Percentiles rank a stretch among this genome's conserved stretches.
Conservation (phyloP, 2,329 filamentous ascomycete species). For the Fusarium irregulare region DNA sequence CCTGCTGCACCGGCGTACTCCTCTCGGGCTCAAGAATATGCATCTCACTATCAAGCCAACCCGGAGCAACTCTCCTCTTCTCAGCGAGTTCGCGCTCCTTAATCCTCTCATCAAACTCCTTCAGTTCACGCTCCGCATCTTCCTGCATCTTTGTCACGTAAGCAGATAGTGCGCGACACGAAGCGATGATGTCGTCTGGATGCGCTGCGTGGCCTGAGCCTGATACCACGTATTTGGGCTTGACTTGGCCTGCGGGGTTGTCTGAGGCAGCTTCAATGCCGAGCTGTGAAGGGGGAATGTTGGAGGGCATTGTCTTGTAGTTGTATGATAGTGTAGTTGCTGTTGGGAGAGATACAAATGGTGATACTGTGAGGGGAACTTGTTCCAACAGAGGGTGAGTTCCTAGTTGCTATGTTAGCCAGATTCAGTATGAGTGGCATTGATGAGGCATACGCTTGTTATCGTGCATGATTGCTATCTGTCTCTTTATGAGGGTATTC, state of each 20-base stretch:
- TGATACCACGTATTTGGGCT: constrained; percentile 80
- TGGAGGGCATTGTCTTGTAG: constrained; percentile 89
- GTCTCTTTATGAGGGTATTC: background rate
- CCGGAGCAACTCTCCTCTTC: constrained; percentile 82
- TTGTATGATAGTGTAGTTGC: constrained; percentile 94
- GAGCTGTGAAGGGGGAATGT: constrained; percentile 69
- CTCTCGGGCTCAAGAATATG: constrained; percentile 76
- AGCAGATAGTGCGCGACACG: constrained; percentile 80
- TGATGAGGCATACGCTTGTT: constrained; percentile 50
- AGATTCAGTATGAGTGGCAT: background rate
- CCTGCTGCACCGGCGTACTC: constrained; percentile 47
- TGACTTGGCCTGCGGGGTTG: constrained; percentile 54
- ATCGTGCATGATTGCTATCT: constrained; percentile 47
- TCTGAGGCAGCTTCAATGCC: constrained; percentile 53
- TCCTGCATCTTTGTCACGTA: constrained; percentile 77
- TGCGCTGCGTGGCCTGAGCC: constrained; percentile 84
- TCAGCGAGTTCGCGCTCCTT: constrained; percentile 76
- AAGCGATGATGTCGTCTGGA: constrained; percentile 84
- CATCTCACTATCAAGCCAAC: constrained; percentile 82
- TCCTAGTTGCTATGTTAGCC: constrained; percentile 58
- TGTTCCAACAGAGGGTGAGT: constrained; percentile 91
- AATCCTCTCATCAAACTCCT: constrained; percentile 76
- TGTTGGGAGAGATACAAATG: constrained; percentile 90
- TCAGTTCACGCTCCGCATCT: constrained; percentile 74
- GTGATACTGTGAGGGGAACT: constrained; percentile 91